A percentile compares a stretch with the other conserved stretches of the same genome.
Evolutionary conservation across 495 filamentous ascomycete species (phyloP).

Genomic region (Aspergillus homomorphus): DNA sequence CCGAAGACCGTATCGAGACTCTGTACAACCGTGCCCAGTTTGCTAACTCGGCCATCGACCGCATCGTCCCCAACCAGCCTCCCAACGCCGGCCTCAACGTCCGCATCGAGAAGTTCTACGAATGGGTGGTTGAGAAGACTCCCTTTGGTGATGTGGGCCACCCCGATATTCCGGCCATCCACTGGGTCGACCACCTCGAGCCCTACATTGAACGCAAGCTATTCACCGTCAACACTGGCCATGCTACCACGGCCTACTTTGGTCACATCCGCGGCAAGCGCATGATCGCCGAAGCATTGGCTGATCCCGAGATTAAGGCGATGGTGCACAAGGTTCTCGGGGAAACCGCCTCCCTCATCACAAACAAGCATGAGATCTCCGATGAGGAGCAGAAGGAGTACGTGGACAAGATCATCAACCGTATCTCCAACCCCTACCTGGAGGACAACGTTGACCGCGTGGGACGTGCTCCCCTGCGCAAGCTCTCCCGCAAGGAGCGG

Average conservation of each 20-base stretch:
- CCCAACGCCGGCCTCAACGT: conserved; percentile 79
- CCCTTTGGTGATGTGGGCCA: conserved; percentile 66
- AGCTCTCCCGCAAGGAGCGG: conserved; percentile 87
- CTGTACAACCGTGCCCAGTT: conserved; percentile 70
- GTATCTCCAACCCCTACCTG: conserved; percentile 93
- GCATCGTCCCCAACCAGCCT: conserved; percentile 88
- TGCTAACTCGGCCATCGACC: conserved; percentile 96
- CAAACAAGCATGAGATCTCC: conserved; percentile 78
- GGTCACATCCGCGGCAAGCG: conserved; percentile 78
- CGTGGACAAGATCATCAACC: conserved; percentile 84
- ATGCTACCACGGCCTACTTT: conserved; percentile 96
- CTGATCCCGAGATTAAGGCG: conserved; percentile 62
- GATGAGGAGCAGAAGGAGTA: conserved; percentile 78
- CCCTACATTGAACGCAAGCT: conserved; percentile 99
- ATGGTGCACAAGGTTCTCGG: conserved; percentile 71
- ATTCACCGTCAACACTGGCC: conserved; percentile 97
- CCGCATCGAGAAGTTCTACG: conserved; percentile 95
- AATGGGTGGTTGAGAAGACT: conserved; percentile 90
- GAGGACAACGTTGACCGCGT: conserved; percentile 93
- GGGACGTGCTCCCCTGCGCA: conserved; percentile 89
- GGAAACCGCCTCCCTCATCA: conserved; percentile 82
- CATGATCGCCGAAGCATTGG: conserved; percentile 81
- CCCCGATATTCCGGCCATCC: conserved; percentile 79
- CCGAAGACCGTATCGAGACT: conserved; percentile 53
- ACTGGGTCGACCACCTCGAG: conserved; percentile 85